Evolutionary conservation across 176 grass and related monocot species (phyloP).

Genomic region (Rhynchospora tenuis): DNA sequence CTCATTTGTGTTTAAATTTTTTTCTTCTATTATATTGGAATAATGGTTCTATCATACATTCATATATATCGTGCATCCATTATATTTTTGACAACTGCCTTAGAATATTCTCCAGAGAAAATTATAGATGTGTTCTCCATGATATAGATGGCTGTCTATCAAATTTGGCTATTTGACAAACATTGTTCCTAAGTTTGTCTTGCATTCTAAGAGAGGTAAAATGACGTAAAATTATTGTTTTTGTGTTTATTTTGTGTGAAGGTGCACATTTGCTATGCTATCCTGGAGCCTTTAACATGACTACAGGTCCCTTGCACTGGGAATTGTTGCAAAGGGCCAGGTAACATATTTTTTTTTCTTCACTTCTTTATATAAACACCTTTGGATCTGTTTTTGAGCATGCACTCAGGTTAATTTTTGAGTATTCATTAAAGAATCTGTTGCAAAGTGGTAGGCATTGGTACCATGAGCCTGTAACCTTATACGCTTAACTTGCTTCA

Average conservation of each 20-base stretch:
- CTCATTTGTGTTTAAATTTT: neutral
- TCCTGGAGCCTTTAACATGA: conserved; percentile 99
- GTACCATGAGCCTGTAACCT: neutral
- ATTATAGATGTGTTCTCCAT: neutral
- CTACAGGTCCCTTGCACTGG: conserved; percentile 94
- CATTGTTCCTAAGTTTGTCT: neutral
- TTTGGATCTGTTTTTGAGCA: neutral
- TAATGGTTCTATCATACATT: neutral
- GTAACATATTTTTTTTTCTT: conserved; percentile 24
- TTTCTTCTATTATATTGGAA: neutral
- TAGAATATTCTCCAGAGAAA: neutral
- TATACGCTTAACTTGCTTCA: neutral
- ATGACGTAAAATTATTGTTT: neutral
- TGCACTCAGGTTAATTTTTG: neutral
- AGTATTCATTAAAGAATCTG: conserved; percentile 4
- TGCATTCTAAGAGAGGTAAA: neutral
- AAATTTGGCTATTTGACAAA: neutral
- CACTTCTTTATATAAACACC: neutral
- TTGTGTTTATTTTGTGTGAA: conserved; percentile 19
- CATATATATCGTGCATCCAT: neutral
- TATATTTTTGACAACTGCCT: neutral
- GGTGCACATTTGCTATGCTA: conserved; percentile 97
- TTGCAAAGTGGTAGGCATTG: too few relatives aligned
- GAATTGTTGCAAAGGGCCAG: conserved; percentile 94
- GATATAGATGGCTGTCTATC: neutral